Base-by-base conservation (phyloP, 345 rosid genomes). In the Lumnitzera racemosa region DNA sequence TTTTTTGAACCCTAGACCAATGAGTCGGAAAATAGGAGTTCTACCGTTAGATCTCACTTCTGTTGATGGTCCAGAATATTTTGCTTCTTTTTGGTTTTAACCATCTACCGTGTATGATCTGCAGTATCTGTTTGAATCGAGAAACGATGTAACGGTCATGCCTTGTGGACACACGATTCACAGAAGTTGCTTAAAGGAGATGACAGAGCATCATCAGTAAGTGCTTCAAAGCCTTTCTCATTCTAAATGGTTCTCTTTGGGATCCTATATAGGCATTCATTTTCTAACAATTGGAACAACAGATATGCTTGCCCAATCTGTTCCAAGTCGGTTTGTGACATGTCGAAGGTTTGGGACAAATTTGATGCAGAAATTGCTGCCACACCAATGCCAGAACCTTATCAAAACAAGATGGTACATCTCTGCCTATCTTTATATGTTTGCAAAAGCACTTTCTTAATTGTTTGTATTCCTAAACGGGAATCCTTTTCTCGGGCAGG, bases 291-390 rank as follows among this genome's bases (percentile, higher is more conserved):
- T 24, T 29, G 29, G 2, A 24, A 24, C 15, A 0, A 61, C 76
- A 90, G 97, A 66, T 91, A 80, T 65, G 86, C 98, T 0, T 91
- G 96, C 72, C 98, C 97, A 12, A 76, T 91, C 24, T 91, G 98
- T 72, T 88, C 90, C 5, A 91, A 86, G 67, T 88, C 98, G 0
- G 95, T 88, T 3, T 86, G 96, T 67, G 97, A 90, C 56, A 88
- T 90, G 97, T 90, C 97, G 12, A 74, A 76, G 71, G 94, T 86
- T 15, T 90, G 96, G 96, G 98, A 91, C 80, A 88, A 84, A 67
- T 74, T 80, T 29, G 98, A 88, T 43, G 52, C 63, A 79, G 95
- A 88, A 73, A 91, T 88, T 15, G 91, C 95, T 2, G 79, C 95
- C 70, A 84, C 82, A 15, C 96, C 98, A 20, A 78, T 88, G 94